Evolutionary conservation across 1,139 yeast genomes (phyloP).

Genomic region (Suhomyces bokatorum): DNA sequence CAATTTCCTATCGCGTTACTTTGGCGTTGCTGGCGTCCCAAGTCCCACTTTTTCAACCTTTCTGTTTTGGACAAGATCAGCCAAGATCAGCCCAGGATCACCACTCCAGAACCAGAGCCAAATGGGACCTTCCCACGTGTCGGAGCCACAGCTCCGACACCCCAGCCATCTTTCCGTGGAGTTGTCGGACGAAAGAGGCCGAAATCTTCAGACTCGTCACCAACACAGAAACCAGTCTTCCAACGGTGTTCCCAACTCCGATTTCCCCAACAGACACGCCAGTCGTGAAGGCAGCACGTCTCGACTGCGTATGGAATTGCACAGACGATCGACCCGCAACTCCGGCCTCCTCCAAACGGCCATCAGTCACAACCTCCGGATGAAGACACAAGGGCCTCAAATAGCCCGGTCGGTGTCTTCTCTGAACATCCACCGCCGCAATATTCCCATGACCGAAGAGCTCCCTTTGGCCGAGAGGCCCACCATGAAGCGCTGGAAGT

Average conservation of each 20-base stretch:
- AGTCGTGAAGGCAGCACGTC: not conserved
- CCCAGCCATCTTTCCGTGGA: constrained; percentile 5
- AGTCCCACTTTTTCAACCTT: no score
- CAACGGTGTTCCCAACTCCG: not conserved
- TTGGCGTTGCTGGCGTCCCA: no score
- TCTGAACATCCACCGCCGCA: constrained; percentile 13
- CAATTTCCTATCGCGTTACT: no score
- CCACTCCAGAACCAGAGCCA: not conserved
- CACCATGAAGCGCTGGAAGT: constrained; percentile 27
- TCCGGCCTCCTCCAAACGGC: constrained; percentile 12
- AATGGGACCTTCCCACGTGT: not conserved
- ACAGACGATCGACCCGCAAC: constrained; percentile 3
- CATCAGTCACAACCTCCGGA: constrained; percentile 12
- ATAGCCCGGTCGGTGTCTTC: constrained; percentile 9
- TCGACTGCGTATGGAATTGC: not conserved
- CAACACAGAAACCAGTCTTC: not conserved
- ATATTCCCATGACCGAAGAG: constrained; percentile 23
- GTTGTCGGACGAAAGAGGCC: constrained; percentile 6
- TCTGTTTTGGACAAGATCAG: not conserved
- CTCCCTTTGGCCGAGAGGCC: constrained; percentile 2
- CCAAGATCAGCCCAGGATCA: not conserved
- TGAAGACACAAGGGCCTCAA: constrained; percentile 9
- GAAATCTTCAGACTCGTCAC: not conserved
- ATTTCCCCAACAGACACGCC: not conserved
- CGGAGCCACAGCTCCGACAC: constrained; percentile 1